A percentile compares a stretch with the other conserved stretches of the same genome.
Evolutionary conservation across 352 stramenopile genomes (phyloP).

Genomic region (Globisporangium heterothallicum): DNA sequence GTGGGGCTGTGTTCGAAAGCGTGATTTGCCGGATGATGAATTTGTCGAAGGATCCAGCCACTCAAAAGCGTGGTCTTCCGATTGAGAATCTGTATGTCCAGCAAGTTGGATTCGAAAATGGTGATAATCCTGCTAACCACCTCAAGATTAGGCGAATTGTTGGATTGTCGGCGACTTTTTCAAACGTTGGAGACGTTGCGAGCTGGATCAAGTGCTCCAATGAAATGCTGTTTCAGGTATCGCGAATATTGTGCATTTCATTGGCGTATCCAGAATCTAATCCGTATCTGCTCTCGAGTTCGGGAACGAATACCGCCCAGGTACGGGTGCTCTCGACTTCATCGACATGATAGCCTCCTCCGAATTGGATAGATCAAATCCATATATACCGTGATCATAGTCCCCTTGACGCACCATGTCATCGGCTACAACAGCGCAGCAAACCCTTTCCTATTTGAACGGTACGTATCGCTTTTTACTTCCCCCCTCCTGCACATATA

Average conservation of each 20-base stretch:
- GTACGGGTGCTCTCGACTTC: too few species aligned
- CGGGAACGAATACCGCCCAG: slow-evolving; percentile 34
- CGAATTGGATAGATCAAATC: too few species aligned
- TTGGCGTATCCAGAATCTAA: too few species aligned
- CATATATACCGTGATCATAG: slow-evolving; percentile 9
- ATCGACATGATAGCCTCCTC: too few species aligned
- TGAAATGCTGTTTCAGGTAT: slow-evolving; percentile 22
- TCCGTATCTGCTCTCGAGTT: slow-evolving; percentile 22
- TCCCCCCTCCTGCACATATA: too few species aligned
- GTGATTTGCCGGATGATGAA: slow-evolving; percentile 37
- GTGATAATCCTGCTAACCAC: not conserved
- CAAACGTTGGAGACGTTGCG: slow-evolving; percentile 25
- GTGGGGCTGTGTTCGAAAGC: slow-evolving; percentile 25
- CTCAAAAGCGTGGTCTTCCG: slow-evolving; percentile 8
- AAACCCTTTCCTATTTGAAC: slow-evolving; percentile 33
- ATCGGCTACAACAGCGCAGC: slow-evolving; percentile 19
- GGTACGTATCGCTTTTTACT: too few species aligned
- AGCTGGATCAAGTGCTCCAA: slow-evolving; percentile 25
- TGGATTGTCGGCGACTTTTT: slow-evolving; percentile 30
- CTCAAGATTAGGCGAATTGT: slow-evolving; percentile 25
- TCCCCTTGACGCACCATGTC: slow-evolving; percentile 24
- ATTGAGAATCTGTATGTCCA: slow-evolving; percentile 20
- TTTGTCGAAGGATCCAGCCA: slow-evolving; percentile 12
- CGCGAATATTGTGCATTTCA: not conserved
- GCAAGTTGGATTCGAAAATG: not conserved